These are phyloP conservation scores for Adenanthera pavonina DNA, from an alignment of 306 rosid species.

Conservation along the genomic window DNA sequence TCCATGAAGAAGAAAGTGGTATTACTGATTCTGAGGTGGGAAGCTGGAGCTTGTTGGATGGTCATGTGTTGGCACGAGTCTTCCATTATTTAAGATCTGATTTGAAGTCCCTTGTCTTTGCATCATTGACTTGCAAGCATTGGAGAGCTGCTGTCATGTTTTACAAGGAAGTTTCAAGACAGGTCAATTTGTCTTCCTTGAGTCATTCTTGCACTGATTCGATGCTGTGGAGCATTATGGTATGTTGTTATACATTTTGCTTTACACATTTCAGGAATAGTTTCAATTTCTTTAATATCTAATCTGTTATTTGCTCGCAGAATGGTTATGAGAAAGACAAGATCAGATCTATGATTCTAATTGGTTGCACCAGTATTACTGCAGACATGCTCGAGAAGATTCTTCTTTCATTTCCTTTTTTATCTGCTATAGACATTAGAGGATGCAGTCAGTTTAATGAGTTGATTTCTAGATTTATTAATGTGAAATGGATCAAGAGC, in stretches of 20 bases:
- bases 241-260: conserved; percentile 51
- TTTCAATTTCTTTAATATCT: conserved; percentile 32
- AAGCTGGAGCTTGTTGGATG: conserved; percentile 82
- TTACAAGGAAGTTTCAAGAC: conserved; percentile 75
- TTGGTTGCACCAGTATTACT: conserved; percentile 76
- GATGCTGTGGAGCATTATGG: conserved; percentile 70
- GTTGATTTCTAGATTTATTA: conserved; percentile 63
- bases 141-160: conserved; percentile 82
- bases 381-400: conserved; percentile 78
- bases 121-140: conserved; percentile 87
- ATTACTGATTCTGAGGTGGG: conserved; percentile 52
- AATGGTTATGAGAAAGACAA: conserved; percentile 69
- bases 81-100: conserved; percentile 85
- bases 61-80: conserved; percentile 70
- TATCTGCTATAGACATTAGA: conserved; percentile 79
- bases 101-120: conserved; percentile 73
- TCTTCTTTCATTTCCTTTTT: conserved; percentile 70
- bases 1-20: conserved; percentile 51
- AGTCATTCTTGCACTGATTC: conserved; percentile 83
- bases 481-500: conserved; percentile 83
- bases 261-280: conserved; percentile 26
- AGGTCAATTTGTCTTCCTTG: conserved; percentile 76
- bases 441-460: conserved; percentile 88
- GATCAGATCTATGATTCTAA: conserved; percentile 74
- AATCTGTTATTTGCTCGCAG: conserved; percentile 68